Evolutionary conservation across 1,284 basidiomycete genomes (phyloP), one percentile per base, ranked within the genome.

Genomic region (Tremellales sp.): DNA sequence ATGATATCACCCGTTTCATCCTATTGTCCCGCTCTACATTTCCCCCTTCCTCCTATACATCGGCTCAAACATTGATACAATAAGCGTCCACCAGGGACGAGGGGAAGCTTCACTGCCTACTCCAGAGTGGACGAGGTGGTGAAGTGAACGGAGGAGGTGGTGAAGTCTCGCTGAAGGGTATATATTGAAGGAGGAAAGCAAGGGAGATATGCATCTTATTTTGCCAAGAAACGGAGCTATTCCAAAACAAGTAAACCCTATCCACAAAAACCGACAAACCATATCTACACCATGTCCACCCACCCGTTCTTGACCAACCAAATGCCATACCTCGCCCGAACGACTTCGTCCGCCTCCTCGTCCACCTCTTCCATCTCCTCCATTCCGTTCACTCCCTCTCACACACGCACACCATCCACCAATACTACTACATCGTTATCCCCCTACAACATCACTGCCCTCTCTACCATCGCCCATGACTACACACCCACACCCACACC

Each of bases 241-340:
- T n/a, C n/a, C n/a, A n/a, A n/a, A n/a, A n/a, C n/a, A n/a, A 32
- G n/a, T 36, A 21, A 36, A 36, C 34, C n/a, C 34, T 19, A 8
- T 18, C n/a, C 34, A 36, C 12, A 18, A 40, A 21, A 16, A 10
- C 21, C 3, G 29, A 33, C 29, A 19, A 19, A 26, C 19, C 43
- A 37, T 16, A 9, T 24, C 12, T n/a, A 27, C 46, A 31, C 21
- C 28, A 45, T 43, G 39, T 29, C 45, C 13, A 38, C 50, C 1
- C 50, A 52, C 46, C 50, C 50, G 19, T 52, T 52, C 50, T 33
- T 52, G 35, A 48, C 43, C 28, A 40, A 48, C 22, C 50, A 52
- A 26, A 24, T 19, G 19, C 41, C 50, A 9, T 61, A 50, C 48
- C 54, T 61, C 24, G 13, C 34, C 18, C 48, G 50, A 1, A 44